Evolutionary conservation across 352 stramenopile genomes (phyloP).

Genomic region (Phytopythium helicoides): DNA sequence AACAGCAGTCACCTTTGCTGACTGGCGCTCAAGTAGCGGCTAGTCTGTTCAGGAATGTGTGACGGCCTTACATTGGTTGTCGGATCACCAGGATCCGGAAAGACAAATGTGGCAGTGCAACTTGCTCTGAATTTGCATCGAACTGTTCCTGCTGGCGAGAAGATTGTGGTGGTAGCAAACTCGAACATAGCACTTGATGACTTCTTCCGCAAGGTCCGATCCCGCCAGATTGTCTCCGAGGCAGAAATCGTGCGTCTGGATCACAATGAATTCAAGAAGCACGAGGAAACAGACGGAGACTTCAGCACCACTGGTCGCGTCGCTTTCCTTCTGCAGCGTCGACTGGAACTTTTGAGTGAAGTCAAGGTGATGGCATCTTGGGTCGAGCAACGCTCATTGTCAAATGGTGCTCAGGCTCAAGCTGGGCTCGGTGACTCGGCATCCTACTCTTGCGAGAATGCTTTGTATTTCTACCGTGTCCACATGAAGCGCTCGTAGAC

Average conservation of each 20-base stretch:
- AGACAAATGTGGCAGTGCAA: slow-evolving; percentile 95
- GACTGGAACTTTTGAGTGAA: slow-evolving; percentile 85
- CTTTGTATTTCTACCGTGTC: slow-evolving; percentile 93
- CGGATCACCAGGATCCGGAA: slow-evolving; percentile 92
- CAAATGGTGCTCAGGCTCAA: slow-evolving; percentile 20
- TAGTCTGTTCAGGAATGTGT: slow-evolving; percentile 90
- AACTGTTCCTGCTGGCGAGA: slow-evolving; percentile 66
- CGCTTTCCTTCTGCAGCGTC: slow-evolving; percentile 63
- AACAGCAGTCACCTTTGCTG: slow-evolving; percentile 39
- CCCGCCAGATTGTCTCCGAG: slow-evolving; percentile 66
- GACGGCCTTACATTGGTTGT: slow-evolving; percentile 94
- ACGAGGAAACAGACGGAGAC: slow-evolving; percentile 64
- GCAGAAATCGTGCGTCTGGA: slow-evolving; percentile 92
- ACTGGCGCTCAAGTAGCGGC: slow-evolving; percentile 91
- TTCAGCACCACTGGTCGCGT: slow-evolving; percentile 94
- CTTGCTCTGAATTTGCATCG: slow-evolving; percentile 94
- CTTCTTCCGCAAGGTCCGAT: slow-evolving; percentile 93
- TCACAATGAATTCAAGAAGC: slow-evolving; percentile 9
- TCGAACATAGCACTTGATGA: slow-evolving; percentile 95
- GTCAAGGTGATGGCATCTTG: slow-evolving; percentile 92
- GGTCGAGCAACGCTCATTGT: slow-evolving; percentile 46
- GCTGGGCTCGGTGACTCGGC: slow-evolving; percentile 61
- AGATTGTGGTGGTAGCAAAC: slow-evolving; percentile 94
- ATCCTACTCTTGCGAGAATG: slow-evolving; percentile 96
- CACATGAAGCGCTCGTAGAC: slow-evolving; percentile 87